These are phyloP conservation scores for Herpetomonas samuelpessoai DNA, from an alignment of 208 protist genomes.

Conservation along the genomic window DNA sequence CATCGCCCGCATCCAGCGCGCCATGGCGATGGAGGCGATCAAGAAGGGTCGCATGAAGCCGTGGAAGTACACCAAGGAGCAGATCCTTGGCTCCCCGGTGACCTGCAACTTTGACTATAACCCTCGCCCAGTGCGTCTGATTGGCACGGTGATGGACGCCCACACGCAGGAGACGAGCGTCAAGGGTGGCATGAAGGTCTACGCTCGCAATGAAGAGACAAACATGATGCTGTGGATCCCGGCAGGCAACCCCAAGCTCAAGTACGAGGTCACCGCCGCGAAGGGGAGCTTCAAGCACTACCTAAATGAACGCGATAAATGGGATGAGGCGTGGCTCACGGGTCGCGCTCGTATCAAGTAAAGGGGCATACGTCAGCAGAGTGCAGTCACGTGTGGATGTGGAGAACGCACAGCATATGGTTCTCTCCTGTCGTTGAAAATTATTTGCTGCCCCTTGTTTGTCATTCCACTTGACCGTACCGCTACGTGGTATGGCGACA, in stretches of 20 bases:
- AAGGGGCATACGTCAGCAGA: slow-evolving; percentile 1
- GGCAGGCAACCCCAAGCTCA: slow-evolving; percentile 85
- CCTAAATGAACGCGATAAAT: slow-evolving; percentile 87
- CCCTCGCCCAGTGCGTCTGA: slow-evolving; percentile 83
- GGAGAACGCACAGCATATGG: too few relatives aligned
- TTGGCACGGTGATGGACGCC: slow-evolving; percentile 90
- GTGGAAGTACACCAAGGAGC: slow-evolving; percentile 91
- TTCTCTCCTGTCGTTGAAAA: too few relatives aligned
- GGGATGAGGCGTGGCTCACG: slow-evolving; percentile 91
- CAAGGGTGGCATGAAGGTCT: slow-evolving; percentile 89
- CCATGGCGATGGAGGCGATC: slow-evolving; percentile 83
- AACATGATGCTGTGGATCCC: slow-evolving; percentile 93
- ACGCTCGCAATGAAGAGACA: slow-evolving; percentile 85
- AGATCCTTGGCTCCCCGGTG: slow-evolving; percentile 82
- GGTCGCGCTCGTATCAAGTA: slow-evolving; percentile 87
- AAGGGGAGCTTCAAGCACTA: slow-evolving; percentile 90
- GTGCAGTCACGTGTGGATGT: background rate
- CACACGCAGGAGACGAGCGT: slow-evolving; percentile 88
- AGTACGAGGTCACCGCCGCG: slow-evolving; percentile 79
- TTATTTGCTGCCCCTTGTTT: too few relatives aligned
- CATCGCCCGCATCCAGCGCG: slow-evolving; percentile 80
- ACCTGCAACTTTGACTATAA: slow-evolving; percentile 92
- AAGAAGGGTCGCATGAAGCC: slow-evolving; percentile 82
- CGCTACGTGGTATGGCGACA: too few relatives aligned
- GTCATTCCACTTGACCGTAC: too few relatives aligned